Conservation (phyloP, 345 rosid species). For the Dimocarpus longan region DNA sequence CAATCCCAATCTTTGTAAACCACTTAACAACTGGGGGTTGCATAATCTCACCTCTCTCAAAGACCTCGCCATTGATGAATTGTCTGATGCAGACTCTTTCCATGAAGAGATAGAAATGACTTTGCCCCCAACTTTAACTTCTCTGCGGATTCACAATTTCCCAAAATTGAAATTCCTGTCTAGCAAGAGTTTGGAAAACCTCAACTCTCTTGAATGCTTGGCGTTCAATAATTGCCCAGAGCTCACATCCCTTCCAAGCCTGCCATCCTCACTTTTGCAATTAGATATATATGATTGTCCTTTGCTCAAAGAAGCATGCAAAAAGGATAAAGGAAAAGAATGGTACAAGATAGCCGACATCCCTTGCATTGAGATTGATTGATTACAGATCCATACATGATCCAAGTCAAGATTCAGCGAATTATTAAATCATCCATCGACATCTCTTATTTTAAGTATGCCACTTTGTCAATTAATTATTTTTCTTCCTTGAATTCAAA, state of each 20-base stretch:
- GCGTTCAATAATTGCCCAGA: conserved; percentile 8
- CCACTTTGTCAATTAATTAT: no score
- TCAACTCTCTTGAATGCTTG: conserved; percentile 22
- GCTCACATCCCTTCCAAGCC: conserved; percentile 20
- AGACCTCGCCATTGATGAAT: conserved; percentile 9
- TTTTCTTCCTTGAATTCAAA: no score
- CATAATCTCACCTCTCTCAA: conserved; percentile 20
- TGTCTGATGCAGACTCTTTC: conserved; percentile 18
- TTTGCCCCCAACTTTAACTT: conserved; percentile 16
- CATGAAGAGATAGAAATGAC: conserved; percentile 16
- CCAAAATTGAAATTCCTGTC: background rate
- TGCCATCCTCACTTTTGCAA: background rate
- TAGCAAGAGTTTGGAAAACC: conserved; percentile 4
- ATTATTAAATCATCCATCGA: no score
- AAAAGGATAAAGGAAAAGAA: no score
- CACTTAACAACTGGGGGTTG: conserved; percentile 22
- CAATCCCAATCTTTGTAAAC: background rate
- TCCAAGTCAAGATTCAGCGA: no score
- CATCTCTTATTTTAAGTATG: no score
- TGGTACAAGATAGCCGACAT: no score
- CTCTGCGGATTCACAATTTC: conserved; percentile 1
- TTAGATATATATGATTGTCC: background rate
- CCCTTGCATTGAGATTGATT: no score
- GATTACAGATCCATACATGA: no score
- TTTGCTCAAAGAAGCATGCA: background rate